phyloP scores from a whole-genome alignment of 768 basidiomycete species.

The Grammothele lineata region DNA sequence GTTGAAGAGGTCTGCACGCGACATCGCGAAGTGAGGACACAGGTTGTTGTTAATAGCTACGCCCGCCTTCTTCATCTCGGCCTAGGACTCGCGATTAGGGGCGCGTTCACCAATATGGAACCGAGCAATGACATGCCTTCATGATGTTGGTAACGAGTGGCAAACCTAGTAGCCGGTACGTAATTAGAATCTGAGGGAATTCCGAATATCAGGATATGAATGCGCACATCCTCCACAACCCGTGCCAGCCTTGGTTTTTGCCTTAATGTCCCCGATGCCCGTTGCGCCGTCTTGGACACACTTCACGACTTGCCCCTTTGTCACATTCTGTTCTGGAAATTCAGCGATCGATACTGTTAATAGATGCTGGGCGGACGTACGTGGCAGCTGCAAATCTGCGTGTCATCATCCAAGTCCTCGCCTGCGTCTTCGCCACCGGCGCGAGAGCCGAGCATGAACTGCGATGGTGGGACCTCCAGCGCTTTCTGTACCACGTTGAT shows the following conservation, averaged over 20 bases:
- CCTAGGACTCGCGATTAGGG: slow-evolving; percentile 32
- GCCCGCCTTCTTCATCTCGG: slow-evolving; percentile 67
- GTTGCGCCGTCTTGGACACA: slow-evolving; percentile 49
- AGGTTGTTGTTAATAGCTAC: slow-evolving; percentile 53
- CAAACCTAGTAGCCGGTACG: slow-evolving; percentile 31
- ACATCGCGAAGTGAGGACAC: slow-evolving; percentile 62
- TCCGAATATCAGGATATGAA: no score
- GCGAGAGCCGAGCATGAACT: slow-evolving; percentile 58
- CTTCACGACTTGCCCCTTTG: slow-evolving; percentile 50
- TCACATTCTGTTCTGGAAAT: slow-evolving; percentile 55
- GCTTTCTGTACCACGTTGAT: slow-evolving; percentile 42
- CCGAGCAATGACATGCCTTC: slow-evolving; percentile 23
- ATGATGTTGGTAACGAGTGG: slow-evolving; percentile 48
- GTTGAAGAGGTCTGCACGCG: slow-evolving; percentile 63
- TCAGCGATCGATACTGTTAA: background rate
- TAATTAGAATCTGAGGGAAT: no score
- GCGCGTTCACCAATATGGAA: background rate
- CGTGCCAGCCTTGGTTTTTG: slow-evolving; percentile 64
- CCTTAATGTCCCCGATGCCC: slow-evolving; percentile 51
- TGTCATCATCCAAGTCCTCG: slow-evolving; percentile 65
- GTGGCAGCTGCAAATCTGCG: slow-evolving; percentile 71
- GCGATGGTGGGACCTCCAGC: slow-evolving; percentile 57
- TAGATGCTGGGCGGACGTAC: slow-evolving; percentile 19
- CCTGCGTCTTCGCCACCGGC: slow-evolving; percentile 53
- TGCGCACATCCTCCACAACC: slow-evolving; percentile 64